Conservation (phyloP, 2,329 filamentous ascomycete species). For the Phyllosticta citrichinensis region DNA sequence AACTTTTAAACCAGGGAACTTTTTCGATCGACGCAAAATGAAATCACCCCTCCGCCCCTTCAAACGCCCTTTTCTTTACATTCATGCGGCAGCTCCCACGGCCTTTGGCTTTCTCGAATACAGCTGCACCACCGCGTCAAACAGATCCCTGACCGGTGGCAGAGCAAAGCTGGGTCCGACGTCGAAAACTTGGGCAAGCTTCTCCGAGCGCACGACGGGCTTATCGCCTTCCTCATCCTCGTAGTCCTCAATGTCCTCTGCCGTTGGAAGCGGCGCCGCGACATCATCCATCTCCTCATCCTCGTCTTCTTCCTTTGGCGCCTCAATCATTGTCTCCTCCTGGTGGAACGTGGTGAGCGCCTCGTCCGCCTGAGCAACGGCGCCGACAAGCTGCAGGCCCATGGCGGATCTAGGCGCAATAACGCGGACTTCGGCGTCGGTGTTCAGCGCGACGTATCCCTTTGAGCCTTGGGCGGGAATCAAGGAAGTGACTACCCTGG, state of each 20-base stretch:
- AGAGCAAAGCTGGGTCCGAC: conserved; percentile 57
- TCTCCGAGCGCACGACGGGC: conserved; percentile 57
- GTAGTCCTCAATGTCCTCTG: conserved; percentile 26
- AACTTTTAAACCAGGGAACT: background rate
- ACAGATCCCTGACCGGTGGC: conserved; percentile 64
- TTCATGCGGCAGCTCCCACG: background rate
- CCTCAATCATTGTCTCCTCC: conserved; percentile 12
- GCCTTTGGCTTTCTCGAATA: conserved; percentile 47
- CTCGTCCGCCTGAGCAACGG: conserved; percentile 18
- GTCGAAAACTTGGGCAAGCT: conserved; percentile 61
- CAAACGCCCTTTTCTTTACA: background rate
- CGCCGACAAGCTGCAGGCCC: conserved; percentile 19
- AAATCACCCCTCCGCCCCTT: background rate
- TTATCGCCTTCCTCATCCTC: conserved; percentile 37
- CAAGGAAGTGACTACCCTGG: conserved; percentile 55
- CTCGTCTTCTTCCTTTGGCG: conserved; percentile 17
- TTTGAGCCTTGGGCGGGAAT: conserved; percentile 53
- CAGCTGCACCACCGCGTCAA: conserved; percentile 59
- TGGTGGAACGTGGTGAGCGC: conserved; percentile 18
- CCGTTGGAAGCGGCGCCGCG: conserved; percentile 1
- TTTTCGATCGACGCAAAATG: background rate
- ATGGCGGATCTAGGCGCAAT: conserved; percentile 23
- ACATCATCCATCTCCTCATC: conserved; percentile 19
- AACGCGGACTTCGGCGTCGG: conserved; percentile 58
- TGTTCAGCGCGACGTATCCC: conserved; percentile 68